These are phyloP conservation scores for Psidium friedrichsthalianum DNA, from an alignment of 345 rosid genomes.

Conservation along the genomic window DNA sequence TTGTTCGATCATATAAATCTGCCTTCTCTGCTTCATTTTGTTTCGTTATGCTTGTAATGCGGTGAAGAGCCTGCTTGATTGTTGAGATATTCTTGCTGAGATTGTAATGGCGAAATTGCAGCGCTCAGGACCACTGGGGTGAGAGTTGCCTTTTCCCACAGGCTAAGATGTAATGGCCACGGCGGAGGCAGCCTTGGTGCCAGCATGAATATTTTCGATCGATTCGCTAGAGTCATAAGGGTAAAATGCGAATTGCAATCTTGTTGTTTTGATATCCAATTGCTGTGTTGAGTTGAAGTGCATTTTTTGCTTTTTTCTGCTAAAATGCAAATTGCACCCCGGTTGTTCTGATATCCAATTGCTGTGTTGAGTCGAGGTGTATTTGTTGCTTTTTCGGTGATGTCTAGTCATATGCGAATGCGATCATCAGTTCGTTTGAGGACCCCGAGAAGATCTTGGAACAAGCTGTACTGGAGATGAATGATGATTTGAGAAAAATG, in stretches of 20 bases:
- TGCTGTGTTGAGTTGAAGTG: neutral
- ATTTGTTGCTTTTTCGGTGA: neutral
- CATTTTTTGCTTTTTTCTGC: conserved; percentile 2
- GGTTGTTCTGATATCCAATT: neutral
- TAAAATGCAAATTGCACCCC: conserved; percentile 1
- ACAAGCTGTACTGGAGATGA: conserved; percentile 71
- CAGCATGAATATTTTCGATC: conserved; percentile 59
- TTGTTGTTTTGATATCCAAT: neutral
- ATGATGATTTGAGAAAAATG: conserved; percentile 63
- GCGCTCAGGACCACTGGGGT: conserved; percentile 18
- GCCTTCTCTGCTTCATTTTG: neutral
- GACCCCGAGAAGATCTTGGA: conserved; percentile 77
- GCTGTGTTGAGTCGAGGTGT: neutral
- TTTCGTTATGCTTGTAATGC: neutral
- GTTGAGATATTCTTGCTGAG: neutral
- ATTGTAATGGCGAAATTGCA: neutral
- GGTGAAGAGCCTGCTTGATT: neutral
- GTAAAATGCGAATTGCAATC: conserved; percentile 11
- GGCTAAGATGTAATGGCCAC: conserved; percentile 30
- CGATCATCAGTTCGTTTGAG: conserved; percentile 52
- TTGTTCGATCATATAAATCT: neutral
- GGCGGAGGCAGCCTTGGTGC: conserved; percentile 39
- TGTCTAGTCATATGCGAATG: conserved; percentile 63
- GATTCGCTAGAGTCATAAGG: conserved; percentile 66
- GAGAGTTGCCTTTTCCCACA: conserved; percentile 22